These are phyloP conservation scores for Aphanocladium album DNA, from an alignment of 2,329 filamentous ascomycete species.

Conservation along the genomic window DNA sequence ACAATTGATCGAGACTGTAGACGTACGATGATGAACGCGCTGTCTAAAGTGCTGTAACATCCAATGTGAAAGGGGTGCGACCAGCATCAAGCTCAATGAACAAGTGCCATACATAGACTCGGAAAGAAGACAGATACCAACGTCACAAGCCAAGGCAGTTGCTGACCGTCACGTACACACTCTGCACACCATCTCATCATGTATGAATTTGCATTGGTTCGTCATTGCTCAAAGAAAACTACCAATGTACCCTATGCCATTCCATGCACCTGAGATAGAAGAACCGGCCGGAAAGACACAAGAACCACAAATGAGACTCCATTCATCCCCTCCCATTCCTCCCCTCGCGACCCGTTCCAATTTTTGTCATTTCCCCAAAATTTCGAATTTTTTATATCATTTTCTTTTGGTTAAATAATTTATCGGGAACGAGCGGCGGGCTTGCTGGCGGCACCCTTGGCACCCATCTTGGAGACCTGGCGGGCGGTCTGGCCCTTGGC, in stretches of 20 bases:
- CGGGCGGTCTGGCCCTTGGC: conserved; percentile 73
- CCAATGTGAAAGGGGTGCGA: too few species aligned
- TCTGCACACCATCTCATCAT: neutral
- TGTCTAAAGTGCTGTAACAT: too few species aligned
- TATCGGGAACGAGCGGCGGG: conserved; percentile 79
- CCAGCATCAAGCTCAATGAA: too few species aligned
- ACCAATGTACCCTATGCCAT: conserved; percentile 39
- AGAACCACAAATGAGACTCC: conserved; percentile 36
- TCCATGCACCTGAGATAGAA: conserved; percentile 38
- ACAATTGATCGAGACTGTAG: neutral
- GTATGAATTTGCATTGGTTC: conserved; percentile 30
- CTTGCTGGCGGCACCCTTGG: conserved; percentile 79
- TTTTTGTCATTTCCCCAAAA: conserved; percentile 2
- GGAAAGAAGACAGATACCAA: neutral
- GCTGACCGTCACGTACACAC: neutral
- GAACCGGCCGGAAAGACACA: conserved; percentile 40
- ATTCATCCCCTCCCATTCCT: conserved; percentile 23
- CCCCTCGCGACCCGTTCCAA: conserved; percentile 7
- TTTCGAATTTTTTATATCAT: conserved; percentile 7
- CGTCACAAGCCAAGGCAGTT: neutral
- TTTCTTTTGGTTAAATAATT: conserved; percentile 15
- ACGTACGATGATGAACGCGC: too few species aligned
- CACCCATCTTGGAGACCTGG: conserved; percentile 94
- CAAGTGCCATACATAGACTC: too few species aligned
- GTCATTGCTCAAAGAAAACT: conserved; percentile 31